Evolutionary conservation across 331 rosid species (phyloP).

Genomic region (Arachis monticola): DNA sequence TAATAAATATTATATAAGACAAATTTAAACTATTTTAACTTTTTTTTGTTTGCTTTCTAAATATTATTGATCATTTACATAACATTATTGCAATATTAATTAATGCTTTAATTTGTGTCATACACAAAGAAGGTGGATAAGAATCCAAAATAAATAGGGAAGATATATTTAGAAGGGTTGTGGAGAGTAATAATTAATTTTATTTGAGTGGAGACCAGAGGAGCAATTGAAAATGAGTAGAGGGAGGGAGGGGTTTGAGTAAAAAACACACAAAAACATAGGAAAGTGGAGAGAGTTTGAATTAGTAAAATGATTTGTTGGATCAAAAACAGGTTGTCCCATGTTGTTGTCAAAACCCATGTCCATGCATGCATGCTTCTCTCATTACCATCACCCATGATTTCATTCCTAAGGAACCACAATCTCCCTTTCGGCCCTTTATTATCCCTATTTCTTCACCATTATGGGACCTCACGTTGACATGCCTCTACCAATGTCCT

Average conservation of each 20-base stretch:
- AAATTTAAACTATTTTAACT: too few relatives aligned
- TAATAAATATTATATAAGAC: too few relatives aligned
- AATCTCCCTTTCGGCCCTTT: conserved; percentile 35
- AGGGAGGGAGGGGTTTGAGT: conserved; percentile 31
- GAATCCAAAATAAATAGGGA: conserved; percentile 16
- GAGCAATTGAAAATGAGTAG: conserved; percentile 22
- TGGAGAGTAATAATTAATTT: neutral
- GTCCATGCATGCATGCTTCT: conserved; percentile 48
- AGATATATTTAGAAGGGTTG: conserved; percentile 10
- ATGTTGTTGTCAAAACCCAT: conserved; percentile 48
- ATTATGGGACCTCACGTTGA: conserved; percentile 40
- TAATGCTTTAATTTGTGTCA: too few relatives aligned
- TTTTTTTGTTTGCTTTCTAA: too few relatives aligned
- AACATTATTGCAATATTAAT: too few relatives aligned
- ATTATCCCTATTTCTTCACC: neutral
- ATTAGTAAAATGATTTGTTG: conserved; percentile 41
- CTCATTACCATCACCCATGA: conserved; percentile 40
- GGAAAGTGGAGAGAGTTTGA: conserved; percentile 36
- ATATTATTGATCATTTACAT: too few relatives aligned
- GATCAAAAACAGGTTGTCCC: conserved; percentile 67
- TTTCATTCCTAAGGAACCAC: conserved; percentile 33
- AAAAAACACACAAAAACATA: conserved; percentile 31
- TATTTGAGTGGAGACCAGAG: conserved; percentile 40
- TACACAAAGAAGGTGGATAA: neutral
- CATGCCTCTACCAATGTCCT: conserved; percentile 24